phyloP scores from a whole-genome alignment of 2,329 filamentous ascomycete species.

The Fusarium pilosicola region DNA sequence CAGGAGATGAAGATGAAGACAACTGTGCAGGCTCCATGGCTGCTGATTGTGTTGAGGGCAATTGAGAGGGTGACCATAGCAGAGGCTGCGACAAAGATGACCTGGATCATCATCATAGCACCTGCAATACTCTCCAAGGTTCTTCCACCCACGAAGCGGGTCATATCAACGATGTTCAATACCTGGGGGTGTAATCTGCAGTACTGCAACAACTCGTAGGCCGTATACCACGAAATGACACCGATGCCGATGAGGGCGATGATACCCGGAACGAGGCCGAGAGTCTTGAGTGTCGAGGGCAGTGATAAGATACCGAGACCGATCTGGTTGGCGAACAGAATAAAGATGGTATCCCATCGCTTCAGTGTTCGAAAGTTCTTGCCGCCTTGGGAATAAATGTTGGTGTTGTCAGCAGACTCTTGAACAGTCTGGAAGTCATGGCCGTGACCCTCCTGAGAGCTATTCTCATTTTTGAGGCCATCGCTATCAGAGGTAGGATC shows the following conservation, averaged over 20 bases:
- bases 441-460: constrained; percentile 5
- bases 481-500: constrained; percentile 31
- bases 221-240: constrained; percentile 69
- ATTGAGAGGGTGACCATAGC: constrained; percentile 32
- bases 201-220: constrained; percentile 66
- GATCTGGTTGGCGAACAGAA: constrained; percentile 42
- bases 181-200: constrained; percentile 74
- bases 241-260: constrained; percentile 72
- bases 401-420: constrained; percentile 31
- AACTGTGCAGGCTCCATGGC: constrained; percentile 22
- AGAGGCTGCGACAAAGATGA: constrained; percentile 33
- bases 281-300: constrained; percentile 72
- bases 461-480: constrained; percentile 14
- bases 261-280: constrained; percentile 73
- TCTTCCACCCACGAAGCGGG: constrained; percentile 57
- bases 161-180: constrained; percentile 75
- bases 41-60: constrained; percentile 34
- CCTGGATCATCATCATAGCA: constrained; percentile 36
- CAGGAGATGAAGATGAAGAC: constrained; percentile 27
- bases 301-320: constrained; percentile 66
- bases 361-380: constrained; percentile 40
- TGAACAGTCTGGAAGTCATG: constrained; percentile 29
- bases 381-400: constrained; percentile 37
- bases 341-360: constrained; percentile 40
- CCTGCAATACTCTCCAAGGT: constrained; percentile 19